Base-by-base conservation (phyloP, 2,329 filamentous ascomycete genomes). In the Alternaria panax region DNA sequence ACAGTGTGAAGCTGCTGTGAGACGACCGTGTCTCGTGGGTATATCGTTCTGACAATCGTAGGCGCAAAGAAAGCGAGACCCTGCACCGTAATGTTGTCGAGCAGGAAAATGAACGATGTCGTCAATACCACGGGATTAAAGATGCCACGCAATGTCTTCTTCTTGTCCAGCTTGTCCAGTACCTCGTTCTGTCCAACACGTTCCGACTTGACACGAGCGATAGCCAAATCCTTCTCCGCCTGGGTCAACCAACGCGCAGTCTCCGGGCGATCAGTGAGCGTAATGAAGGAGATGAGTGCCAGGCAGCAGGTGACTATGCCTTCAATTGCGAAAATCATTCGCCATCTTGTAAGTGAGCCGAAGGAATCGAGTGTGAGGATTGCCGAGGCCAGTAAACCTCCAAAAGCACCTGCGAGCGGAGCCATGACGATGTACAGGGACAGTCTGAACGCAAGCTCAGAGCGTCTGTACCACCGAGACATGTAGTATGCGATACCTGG, bases 401-500 rank as follows among this genome's bases (percentile, higher is more conserved):
- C 89, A 64, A 92, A 92, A 0, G 89, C 89, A 3, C 89, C 89
- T 0, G 89, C 89, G 0, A 92, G 80, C 0, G 89, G 88, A 0
- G 88, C 86, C 84, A 88, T 90, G 56, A 91, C 87, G 54, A 92
- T 86, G 76, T 91, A 92, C 2, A 91, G 78, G 0, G 87, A 85
- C 0, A 92, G 79, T 0, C 89, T 84, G 73, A 91, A 91, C 0
- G 87, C 84, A 6, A 92, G 79, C 75, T 92, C 90, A 50, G 84
- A 84, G 30, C 87, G 82, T n/a, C 88, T 82, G 66, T 92, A 92
- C 89, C 89, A 92, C 51, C 89, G 81, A 1, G 86, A 88, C 20
- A 92, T 78, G 67, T 92, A 92, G 75, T 92, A 92, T 0, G 89
- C 88, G 40, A 91, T 90, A 0, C 90, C 90, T 0, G 90, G 90